Evolutionary conservation across 257 asterid genomes (phyloP), one percentile per base, ranked within the genome.

Genomic region (Perilla frutescens): DNA sequence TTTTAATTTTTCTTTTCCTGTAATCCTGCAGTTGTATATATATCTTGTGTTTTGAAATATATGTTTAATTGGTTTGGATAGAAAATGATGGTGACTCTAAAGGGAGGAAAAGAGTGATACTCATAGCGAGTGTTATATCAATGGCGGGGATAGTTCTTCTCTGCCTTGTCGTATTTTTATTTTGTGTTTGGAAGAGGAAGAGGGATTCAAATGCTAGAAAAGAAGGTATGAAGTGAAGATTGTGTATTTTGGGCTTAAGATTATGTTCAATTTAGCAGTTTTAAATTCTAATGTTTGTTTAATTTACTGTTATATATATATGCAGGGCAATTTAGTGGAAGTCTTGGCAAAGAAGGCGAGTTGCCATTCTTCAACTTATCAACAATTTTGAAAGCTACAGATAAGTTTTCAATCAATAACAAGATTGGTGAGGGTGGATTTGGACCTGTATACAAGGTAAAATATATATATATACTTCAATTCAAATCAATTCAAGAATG

Each of bases 351-450:
- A 29, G 68, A 71, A 4, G 4, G 37, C 9, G 70, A 72, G 49
- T 13, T 72, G 34, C 70, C 76, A 3, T 7, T 72, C 15, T 72
- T 72, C 61, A 11, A 8, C 8, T 9, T 61, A 37, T 26, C 76
- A 1, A 61, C 70, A 15, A 8, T 72, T 10, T 8, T 15, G 62
- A 49, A 36, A 61, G 76, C 76, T 37, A 72, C 76, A 1, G n/a
- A 61, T 40, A 11, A 72, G 5, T 61, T 72, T 39, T 61, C 76
- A 10, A 37, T 1, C 6, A 6, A 20, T 8, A 72, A 47, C 14
- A 72, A 49, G 44, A 70, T 72, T 3, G 76, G 76, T 15, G 76
- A 72, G 39, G 70, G 76, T 20, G 76, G 76, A 36, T 72, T 72
- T 48, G 76, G 76, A 39, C 70, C 76, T 6, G 70, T 72, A 13